Evolutionary conservation across 2,329 filamentous ascomycete species (phyloP), one percentile per base, ranked within the genome.

Genomic region (Colletotrichum godetiae): DNA sequence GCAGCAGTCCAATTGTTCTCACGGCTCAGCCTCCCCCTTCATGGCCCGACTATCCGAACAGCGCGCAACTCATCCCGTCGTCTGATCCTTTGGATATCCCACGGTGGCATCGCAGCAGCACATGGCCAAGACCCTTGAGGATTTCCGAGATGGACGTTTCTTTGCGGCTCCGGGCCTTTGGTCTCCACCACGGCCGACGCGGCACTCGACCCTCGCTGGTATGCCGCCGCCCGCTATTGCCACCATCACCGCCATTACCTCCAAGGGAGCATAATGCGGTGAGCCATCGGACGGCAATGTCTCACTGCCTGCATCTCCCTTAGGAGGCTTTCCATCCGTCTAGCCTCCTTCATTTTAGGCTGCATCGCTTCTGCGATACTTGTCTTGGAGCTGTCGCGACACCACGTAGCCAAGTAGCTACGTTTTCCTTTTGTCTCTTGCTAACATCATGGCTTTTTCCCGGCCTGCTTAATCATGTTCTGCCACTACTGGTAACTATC

Each of bases 361-460:
- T 46, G 27, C 37, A 33, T 46, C 35, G 37, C 42, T 15, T 52
- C 56, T 31, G n/a, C 53, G 67, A 61, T 73, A 73, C 55, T 31
- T 60, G 46, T 56, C 46, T 49, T 60, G 67, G 60, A 24, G 60
- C 56, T 49, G 49, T 60, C 22, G 49, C 60, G 42, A 52, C 55
- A 60, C 37, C 59, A 22, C 8, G 67, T 73, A 73, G 33, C 67
- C n/a, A 65, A 70, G 70, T 65, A 61, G 55, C 70, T 73, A 73
- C 67, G 22, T 73, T 58, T 22, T 27, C 60, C 27, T 42, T 33
- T 56, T 49, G 67, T 73, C 60, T 49, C 3, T 33, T 46, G 31
- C 55, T 70, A 73, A 57, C 66, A 70, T 35, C 4, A 15, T 53
- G 29, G n/a, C 22, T 56, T 22, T 56, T 15, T 46, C 6, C 22